These are phyloP conservation scores for Penicillium psychrosexuale DNA, from an alignment of 2,329 filamentous ascomycete genomes.

Conservation along the genomic window DNA sequence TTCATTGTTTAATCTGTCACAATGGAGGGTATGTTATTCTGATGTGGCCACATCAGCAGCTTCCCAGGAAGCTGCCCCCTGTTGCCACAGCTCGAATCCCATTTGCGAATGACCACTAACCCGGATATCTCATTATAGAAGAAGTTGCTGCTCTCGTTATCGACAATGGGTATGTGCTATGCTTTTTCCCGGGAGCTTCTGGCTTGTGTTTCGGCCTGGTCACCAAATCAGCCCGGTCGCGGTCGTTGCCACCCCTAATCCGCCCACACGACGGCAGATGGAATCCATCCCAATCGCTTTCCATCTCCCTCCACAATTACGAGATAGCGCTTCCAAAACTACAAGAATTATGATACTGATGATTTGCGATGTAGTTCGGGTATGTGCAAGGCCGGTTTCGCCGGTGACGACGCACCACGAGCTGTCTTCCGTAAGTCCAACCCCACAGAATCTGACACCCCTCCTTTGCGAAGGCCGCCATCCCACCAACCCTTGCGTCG, in stretches of 20 bases:
- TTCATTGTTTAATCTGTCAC: conserved; percentile 38
- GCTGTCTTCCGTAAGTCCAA: conserved; percentile 97
- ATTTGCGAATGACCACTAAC: conserved; percentile 35
- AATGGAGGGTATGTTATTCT: conserved; percentile 64
- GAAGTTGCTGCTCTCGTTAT: conserved; percentile 99
- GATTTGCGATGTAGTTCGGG: conserved; percentile 69
- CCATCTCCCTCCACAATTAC: conserved; percentile 2
- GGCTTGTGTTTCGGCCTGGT: conserved; percentile 25
- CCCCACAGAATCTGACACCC: conserved; percentile 23
- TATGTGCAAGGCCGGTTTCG: conserved; percentile 99
- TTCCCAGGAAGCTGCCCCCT: conserved; percentile 16
- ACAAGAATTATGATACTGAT: conserved; percentile 23
- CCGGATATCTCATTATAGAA: conserved; percentile 61
- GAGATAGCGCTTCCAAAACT: not conserved
- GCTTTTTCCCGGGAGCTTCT: conserved; percentile 21
- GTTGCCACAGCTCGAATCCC: conserved; percentile 9
- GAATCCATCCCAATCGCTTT: conserved; percentile 15
- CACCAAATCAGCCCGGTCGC: conserved; percentile 20
- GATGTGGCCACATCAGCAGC: conserved; percentile 31
- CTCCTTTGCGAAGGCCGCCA: conserved; percentile 15
- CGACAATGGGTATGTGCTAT: conserved; percentile 97
- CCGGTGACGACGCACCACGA: conserved; percentile 99
- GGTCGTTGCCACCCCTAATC: conserved; percentile 19
- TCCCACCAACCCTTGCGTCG: conserved; percentile 31
- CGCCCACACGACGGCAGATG: conserved; percentile 15